Conservation (phyloP, 768 basidiomycete species). For the Lentinula lateritia region DNA sequence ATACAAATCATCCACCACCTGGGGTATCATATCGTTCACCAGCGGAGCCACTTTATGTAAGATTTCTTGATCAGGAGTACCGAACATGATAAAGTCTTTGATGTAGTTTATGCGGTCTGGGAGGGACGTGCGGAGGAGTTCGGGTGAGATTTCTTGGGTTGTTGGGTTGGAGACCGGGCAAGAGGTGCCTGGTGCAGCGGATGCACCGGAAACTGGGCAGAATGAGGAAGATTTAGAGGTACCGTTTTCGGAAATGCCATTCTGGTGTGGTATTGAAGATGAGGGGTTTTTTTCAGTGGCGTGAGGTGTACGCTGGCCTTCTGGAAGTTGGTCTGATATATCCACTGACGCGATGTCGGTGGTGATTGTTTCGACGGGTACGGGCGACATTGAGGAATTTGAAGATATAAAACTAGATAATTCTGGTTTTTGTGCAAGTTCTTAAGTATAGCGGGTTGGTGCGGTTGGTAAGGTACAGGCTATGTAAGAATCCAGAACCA, state of each 20-base stretch:
- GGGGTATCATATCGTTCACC: constrained; percentile 37
- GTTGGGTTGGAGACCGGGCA: background rate
- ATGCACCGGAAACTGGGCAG: background rate
- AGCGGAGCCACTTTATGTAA: constrained; percentile 34
- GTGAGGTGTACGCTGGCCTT: background rate
- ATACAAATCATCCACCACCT: constrained; percentile 40
- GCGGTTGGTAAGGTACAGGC: too few species aligned
- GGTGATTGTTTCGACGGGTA: background rate
- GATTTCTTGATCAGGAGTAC: constrained; percentile 32
- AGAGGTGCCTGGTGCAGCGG: background rate
- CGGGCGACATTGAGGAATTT: background rate
- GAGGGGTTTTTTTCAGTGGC: background rate
- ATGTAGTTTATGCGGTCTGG: constrained; percentile 34
- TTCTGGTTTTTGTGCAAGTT: too few species aligned
- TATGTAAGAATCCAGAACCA: too few species aligned
- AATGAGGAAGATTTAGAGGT: constrained; percentile 10
- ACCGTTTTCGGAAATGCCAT: constrained; percentile 8
- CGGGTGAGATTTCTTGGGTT: constrained; percentile 7
- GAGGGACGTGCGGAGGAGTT: constrained; percentile 15
- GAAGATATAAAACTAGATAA: too few species aligned
- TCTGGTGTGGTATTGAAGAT: background rate
- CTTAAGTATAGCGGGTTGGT: too few species aligned
- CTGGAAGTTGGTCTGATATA: background rate
- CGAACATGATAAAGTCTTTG: constrained; percentile 40
- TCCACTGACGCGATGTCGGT: background rate